These are phyloP conservation scores for Phytophthora kernoviae DNA, from an alignment of 352 stramenopile species.

Conservation along the genomic window DNA sequence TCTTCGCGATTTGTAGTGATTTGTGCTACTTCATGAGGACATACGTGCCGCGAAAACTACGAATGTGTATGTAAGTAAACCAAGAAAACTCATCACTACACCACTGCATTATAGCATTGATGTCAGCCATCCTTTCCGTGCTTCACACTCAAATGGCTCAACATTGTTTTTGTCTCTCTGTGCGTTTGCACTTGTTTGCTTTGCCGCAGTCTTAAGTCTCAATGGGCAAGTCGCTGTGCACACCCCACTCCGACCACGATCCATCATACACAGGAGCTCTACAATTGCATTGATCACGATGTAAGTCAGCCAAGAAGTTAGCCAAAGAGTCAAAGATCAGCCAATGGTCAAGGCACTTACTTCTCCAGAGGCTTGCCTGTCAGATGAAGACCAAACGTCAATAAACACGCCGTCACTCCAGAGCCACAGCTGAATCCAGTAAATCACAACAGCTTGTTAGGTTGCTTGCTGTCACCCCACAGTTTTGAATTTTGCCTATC, in stretches of 20 bases:
- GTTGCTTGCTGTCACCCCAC: constrained; percentile 3
- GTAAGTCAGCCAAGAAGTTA: constrained; percentile 2
- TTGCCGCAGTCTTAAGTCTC: constrained; percentile 20
- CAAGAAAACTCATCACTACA: no score
- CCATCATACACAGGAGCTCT: constrained; percentile 89
- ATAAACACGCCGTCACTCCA: constrained; percentile 65
- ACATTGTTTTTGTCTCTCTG: no score
- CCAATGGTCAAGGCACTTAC: constrained; percentile 33
- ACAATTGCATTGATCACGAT: constrained; percentile 5
- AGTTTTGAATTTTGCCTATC: not conserved
- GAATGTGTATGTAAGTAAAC: no score
- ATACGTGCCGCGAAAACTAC: no score
- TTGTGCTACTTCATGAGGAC: no score
- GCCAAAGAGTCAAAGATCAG: constrained; percentile 6
- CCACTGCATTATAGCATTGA: no score
- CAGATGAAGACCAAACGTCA: constrained; percentile 73
- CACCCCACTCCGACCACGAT: constrained; percentile 89
- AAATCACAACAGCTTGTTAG: constrained; percentile 1
- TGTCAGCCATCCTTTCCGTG: no score
- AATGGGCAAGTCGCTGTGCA: constrained; percentile 62
- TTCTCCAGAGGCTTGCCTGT: constrained; percentile 70
- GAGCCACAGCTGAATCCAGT: constrained; percentile 63
- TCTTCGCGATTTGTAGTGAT: no score
- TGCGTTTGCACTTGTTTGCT: no score
- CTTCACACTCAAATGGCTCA: no score